Base-by-base conservation (phyloP, 345 rosid genomes). In the Toxicodendron radicans region DNA sequence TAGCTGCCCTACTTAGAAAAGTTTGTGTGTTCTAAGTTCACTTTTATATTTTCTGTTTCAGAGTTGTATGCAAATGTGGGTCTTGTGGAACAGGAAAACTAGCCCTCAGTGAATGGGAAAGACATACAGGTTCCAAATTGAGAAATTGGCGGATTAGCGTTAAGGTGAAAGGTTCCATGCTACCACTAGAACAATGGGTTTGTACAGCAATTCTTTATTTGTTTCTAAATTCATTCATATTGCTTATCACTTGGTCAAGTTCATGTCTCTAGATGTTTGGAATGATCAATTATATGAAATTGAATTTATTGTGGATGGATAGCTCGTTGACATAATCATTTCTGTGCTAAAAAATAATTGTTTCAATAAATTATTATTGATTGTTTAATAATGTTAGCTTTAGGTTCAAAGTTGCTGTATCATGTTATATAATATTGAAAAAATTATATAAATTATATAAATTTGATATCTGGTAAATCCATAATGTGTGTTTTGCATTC, bases 71-170 rank as follows among this genome's bases (percentile, higher is more conserved):
- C 86, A 93, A 90, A 78, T 95, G 99, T 71, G 97, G 97, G 43
- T 81, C 53, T 65, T 95, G 99, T 86, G 99, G 99, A 49, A 71
- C 89, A 63, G 91, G 85, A 73, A 93, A 91, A 81, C 90, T 84
- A 85, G 93, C 98, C 56, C 97, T 93, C 65, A 91, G 98, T 77
- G 92, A 95, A 77, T 95, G 99, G 99, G 99, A 95, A 82, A 80
- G 90, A 27, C 99, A 93, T 78, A 90, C 97, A 69, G 97, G 97
- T 79, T 91, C 97, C 72, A 90, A 87, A 83, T 76, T 84, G 69
- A 90, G 88, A 79, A 92, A 95, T 70, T 95, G 99, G 99, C 88
- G 83, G 81, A 86, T 83, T 70, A 91, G 95, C 64, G 83, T 95
- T 73, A 86, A 81, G 86, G 99, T 95, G 77, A 91, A 93, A 86